Evolutionary conservation across 371 early-diverging fungal genomes (phyloP), one percentile per base, ranked within the genome.

Genomic region (Actinomortierella ambigua): DNA sequence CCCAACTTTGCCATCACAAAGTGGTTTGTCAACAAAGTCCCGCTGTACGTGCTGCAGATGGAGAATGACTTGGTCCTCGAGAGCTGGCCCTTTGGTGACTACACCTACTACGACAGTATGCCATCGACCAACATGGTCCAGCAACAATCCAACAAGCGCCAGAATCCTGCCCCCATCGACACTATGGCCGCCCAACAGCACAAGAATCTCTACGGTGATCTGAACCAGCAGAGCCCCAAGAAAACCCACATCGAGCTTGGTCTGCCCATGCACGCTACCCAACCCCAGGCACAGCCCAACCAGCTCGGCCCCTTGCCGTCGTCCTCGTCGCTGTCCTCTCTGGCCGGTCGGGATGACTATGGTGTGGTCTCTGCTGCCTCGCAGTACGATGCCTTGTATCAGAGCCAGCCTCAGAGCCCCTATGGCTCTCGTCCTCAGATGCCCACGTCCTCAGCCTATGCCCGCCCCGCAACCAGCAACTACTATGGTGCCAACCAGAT

Each of bases 21-120:
- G 28, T 78, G 78, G 75, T 60, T 61, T 47, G 68, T 60, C 44
- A 65, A 42, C 55, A 75, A 68, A 49, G 78, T 75, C 14, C 78
- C 78, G 17, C 68, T 78, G 20, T 75, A 78, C 39, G 56, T 78
- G n/a, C 58, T 78, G 26, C 67, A 67, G 48, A 63, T 78, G 63
- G 73, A 46, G 20, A 23, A 39, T 40, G 57, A 64, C 22, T 29
- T 28, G 9, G 55, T 48, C 23, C 39, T 50, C 61, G 65, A 78
- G 51, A 78, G 70, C 68, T 78, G 75, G 71, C 70, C 67, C 29
- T 75, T 78, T 65, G 78, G 78, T 17, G 70, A 69, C 24, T 78
- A 59, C 28, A 59, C 68, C 56, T 75, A 73, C 48, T 68, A 64
- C 41, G 66, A 71, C 40, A 63, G 66, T 63, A 61, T 56, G 58